Evolutionary conservation across 2,329 filamentous ascomycete genomes (phyloP), one percentile per base, ranked within the genome.

Genomic region (Colletotrichum sp.): DNA sequence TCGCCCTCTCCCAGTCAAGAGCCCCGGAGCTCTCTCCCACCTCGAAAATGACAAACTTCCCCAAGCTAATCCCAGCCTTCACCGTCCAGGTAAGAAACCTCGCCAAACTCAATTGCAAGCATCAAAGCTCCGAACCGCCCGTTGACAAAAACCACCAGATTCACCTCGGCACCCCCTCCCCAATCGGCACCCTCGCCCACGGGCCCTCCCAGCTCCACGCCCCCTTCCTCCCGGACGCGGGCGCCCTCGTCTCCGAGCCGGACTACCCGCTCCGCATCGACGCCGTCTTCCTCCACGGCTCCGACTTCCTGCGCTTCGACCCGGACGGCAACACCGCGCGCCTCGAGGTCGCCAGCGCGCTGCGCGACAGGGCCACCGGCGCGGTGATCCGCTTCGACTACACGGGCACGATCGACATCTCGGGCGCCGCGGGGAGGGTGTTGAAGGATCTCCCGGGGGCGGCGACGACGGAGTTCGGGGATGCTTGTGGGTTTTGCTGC

Each of bases 281-380:
- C 68, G 85, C 85, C 39, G 80, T 80, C 30, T 85, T 87, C 71
- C 71, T 83, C 65, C 84, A 86, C 66, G 86, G 85, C 26, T 82
- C 82, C 64, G 86, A 87, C 78, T 86, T 83, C 79, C 80, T 87
- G 67, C 85, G 84, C 30, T 81, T 81, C 67, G 86, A 87, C 74
- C 82, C 84, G 4, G 80, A 82, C 66, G 85, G 84, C 6, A 79
- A 81, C 36, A 82, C 84, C 77, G 79, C 84, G 32, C 82, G 85
- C 30, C 83, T 87, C 65, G 83, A 86, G 52, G 86, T 87, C 10
- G 81, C 81, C 18, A 83, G 82, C 70, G 79, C 85, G 39, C 79
- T 84, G 32, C 83, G 81, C 28, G 81, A 83, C 52, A 81, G 83
- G 69, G 66, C 69, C 10, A 81, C 80, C 10, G 84, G 83, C 26